Evolutionary conservation across 805 yeast genomes (phyloP).

Genomic region (Kregervanrija fluxuum): DNA sequence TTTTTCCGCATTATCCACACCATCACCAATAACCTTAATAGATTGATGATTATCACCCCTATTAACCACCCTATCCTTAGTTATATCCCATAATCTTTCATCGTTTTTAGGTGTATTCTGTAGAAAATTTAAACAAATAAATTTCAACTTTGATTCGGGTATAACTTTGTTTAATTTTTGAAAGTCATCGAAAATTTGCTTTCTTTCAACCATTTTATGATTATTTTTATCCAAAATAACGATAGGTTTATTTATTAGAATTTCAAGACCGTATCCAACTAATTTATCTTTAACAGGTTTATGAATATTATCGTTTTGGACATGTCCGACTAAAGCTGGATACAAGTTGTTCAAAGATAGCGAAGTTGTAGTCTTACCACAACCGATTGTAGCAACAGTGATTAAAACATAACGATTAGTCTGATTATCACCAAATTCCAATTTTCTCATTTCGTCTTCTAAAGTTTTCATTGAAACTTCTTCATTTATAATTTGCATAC

Average conservation of each 20-base stretch:
- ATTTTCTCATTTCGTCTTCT: constrained; percentile 20
- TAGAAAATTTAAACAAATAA: constrained; percentile 65
- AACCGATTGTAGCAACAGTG: constrained; percentile 87
- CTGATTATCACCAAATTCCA: constrained; percentile 26
- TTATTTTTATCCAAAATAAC: constrained; percentile 82
- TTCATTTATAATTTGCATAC: constrained; percentile 47
- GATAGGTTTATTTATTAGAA: constrained; percentile 35
- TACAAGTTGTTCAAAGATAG: constrained; percentile 48
- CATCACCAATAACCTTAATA: constrained; percentile 46
- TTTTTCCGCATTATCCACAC: constrained; percentile 41
- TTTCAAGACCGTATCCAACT: constrained; percentile 38
- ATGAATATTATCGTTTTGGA: constrained; percentile 74
- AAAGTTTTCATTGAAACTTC: constrained; percentile 29
- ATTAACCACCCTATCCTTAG: constrained; percentile 48
- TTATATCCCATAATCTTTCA: constrained; percentile 39
- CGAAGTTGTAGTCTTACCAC: constrained; percentile 88
- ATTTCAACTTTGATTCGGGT: constrained; percentile 41
- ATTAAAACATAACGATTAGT: constrained; percentile 54
- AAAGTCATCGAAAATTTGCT: constrained; percentile 52
- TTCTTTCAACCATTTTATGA: constrained; percentile 63
- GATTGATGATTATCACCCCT: constrained; percentile 91
- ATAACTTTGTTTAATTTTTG: constrained; percentile 35
- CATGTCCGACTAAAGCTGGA: constrained; percentile 55
- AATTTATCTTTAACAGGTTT: constrained; percentile 42
- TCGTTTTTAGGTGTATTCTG: constrained; percentile 20